A percentile compares a stretch with the other conserved stretches of the same genome.
These are phyloP conservation scores for Acacia acuminata DNA, from an alignment of 306 rosid species.

Conservation along the genomic window DNA sequence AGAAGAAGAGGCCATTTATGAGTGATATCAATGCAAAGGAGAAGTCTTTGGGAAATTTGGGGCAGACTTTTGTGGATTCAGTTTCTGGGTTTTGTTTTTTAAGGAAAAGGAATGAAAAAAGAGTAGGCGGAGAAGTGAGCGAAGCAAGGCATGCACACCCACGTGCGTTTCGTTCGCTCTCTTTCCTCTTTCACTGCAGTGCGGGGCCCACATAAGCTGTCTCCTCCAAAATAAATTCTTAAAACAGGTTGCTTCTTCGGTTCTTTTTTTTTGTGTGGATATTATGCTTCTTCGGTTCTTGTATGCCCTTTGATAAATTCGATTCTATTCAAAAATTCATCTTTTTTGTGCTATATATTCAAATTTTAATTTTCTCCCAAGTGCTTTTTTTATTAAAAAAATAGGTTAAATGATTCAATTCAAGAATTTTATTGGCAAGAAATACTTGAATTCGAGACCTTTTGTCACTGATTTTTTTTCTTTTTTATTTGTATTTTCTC, in stretches of 20 bases:
- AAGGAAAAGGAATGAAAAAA: conserved; percentile 19
- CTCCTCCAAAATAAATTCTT: neutral
- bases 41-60: conserved; percentile 11
- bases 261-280: no score
- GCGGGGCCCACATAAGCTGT: conserved; percentile 22
- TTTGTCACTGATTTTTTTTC: no score
- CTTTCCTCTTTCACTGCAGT: conserved; percentile 37
- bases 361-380: no score
- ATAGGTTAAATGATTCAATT: no score
- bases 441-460: no score
- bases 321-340: no score
- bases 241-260: neutral
- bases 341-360: neutral
- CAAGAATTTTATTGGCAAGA: no score
- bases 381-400: no score
- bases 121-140: neutral
- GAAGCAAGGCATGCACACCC: conserved; percentile 23
- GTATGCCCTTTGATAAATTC: no score
- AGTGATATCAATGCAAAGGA: conserved; percentile 31
- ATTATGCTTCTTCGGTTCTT: neutral
- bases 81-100: neutral
- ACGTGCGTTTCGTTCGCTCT: conserved; percentile 56
- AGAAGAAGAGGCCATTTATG: neutral
- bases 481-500: neutral
- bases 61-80: conserved; percentile 28